Evolutionary conservation across 2,329 filamentous ascomycete species (phyloP), one percentile per base, ranked within the genome.

Genomic region (Fusarium redolens): DNA sequence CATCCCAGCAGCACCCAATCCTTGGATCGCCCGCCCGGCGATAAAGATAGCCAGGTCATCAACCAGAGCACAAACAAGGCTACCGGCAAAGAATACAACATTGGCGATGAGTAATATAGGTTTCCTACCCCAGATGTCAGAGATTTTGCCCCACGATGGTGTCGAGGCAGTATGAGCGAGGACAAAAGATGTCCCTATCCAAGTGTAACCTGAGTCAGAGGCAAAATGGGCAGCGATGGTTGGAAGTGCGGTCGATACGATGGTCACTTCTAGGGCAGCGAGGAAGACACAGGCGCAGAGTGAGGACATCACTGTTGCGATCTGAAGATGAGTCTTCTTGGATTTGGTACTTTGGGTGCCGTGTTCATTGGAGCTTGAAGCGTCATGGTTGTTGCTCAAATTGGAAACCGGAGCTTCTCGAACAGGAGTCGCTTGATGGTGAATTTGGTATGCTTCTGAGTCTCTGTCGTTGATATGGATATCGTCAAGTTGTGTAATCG

Each of bases 141-240:
- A 86, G 40, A 90, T 79, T 68, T 88, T 88, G 8, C 91, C 92
- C 92, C 92, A 95, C n/a, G 92, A 87, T 1, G 92, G 92, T 1
- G 88, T 89, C 4, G 86, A 86, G 0, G 92, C 90, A 0, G 92
- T 90, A 75, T 90, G 90, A 20, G 90, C 91, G 15, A 95, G 87
- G 7, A 94, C 84, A 79, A 92, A 95, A 1, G 92, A 89, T 33
- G 88, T 90, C 2, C 92, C 93, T 68, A 96, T 92, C 93, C 93
- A 95, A 18, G 91, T 90, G 81, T 94, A 95, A 11, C 91, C 92
- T 2, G 89, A 84, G 20, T 87, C 89, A 35, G 89, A 91, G 52
- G 88, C 78, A 41, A 94, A 86, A 33, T 92, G 84, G 5, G 80
- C 79, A 5, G 87, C 83, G 54, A 92, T 92, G 13, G 88, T 88